Evolutionary conservation across 1,139 yeast genomes (phyloP), one percentile per base, ranked within the genome.

Genomic region (Hanseniaspora gamundiae): DNA sequence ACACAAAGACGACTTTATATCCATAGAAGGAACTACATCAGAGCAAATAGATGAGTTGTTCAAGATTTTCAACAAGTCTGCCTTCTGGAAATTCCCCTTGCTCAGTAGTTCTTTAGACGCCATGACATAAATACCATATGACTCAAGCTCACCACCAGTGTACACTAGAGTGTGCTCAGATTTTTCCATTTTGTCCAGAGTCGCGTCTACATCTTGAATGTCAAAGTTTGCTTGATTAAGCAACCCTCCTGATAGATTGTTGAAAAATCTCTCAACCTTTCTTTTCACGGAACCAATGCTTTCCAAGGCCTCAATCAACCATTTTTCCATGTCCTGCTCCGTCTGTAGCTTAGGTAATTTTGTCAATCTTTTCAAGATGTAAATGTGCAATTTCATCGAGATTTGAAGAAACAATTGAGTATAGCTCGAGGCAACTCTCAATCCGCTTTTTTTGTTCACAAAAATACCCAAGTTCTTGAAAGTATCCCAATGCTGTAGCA

Each of bases 261-360:
- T 74, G 22, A 82, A 75, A 56, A 88, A 85, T 54, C 95, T 76
- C 20, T 85, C 75, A 46, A 88, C 70, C 56, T 86, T 85, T 57
- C 98, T 77, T 54, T 94, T 82, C 45, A 85, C 70, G 45, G 86
- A 82, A 33, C 95, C 88, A 51, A 84, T 79, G 51, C 82, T 84
- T 53, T 88, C 97, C 41, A 87, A 76, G 0, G 91, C 75, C 2
- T 84, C 74, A n/a, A 80, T 71, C 49, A 80, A 78, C 94, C 95
- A 85, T 45, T 86, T 71, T 21, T 78, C 76, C 41, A 87, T 68
- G 48, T 86, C 94, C 13, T 74, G 64, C 4, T 73, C 67, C 14
- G 71, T 69, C 2, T 65, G 62, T 49, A 73, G 61, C 2, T 61
- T 56, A 1, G 80, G 76, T 1, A 94, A 84, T 0, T 78, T 74